Base-by-base conservation (phyloP, 2,329 filamentous ascomycete species). In the Fusarium burgessii region DNA sequence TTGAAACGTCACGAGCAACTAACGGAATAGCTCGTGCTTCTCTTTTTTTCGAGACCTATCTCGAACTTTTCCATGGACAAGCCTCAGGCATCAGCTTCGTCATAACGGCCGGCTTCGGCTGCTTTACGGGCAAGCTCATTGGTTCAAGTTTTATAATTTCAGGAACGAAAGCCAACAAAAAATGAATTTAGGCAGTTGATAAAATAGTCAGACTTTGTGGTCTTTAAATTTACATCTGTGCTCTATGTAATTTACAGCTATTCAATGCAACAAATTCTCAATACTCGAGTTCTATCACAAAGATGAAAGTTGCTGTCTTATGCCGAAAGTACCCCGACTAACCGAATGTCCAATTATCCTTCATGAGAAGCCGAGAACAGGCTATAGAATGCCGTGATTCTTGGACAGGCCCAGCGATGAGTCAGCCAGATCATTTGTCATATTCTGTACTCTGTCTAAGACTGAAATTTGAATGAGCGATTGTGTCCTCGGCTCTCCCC, bases 81-180 rank as follows among this genome's bases (percentile, higher is more conserved):
- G 73, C 74, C 74, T 77, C 66, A 77, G 74, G 73, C 77, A 76
- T 60, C 71, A 76, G 70, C 70, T 66, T 74, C 74, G 76, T 78
- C 76, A 78, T 78, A 73, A 74, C 42, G 41, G 66, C 78, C 73
- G 73, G 68, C 65, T 68, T 68, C 72, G 72, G 72, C 51, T 62
- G 41, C 25, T 66, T 68, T 72, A 42, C 27, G 50, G 18, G 46
- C 23, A 60, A 41, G 58, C 50, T 51, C 42, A 74, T 76, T 75
- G 69, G 71, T 45, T 49, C 47, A 41, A 20, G 43, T 20, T 23
- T 42, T 35, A 35, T 49, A 41, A 41, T 52, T 51, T 60, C 51
- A 64, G 45, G 56, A 63, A 62, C 57, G 41, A 54, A 70, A 69
- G 46, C 62, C 17, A 64, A 72, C 57, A 17, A 38, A 68, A 71